Evolutionary conservation across 164 flowering plant genomes (phyloP).

Genomic region (Nelumbo lutea): DNA sequence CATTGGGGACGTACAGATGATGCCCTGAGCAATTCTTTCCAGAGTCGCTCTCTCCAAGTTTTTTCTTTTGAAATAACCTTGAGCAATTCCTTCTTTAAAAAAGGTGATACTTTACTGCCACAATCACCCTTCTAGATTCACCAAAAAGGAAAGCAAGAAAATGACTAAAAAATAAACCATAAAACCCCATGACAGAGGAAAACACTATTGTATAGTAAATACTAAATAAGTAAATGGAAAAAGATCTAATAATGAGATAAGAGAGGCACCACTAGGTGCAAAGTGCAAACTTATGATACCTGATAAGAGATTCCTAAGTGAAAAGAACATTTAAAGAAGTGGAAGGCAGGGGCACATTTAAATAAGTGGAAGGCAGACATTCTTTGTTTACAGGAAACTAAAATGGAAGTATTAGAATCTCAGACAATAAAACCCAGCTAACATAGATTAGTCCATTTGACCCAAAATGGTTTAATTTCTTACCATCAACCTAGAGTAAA

Average conservation of each 20-base stretch:
- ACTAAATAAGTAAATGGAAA: background rate
- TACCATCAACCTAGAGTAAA: too few relatives aligned
- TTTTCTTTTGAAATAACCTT: conserved; percentile 65
- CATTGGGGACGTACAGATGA: conserved; percentile 61
- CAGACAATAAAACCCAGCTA: too few relatives aligned
- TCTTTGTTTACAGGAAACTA: too few relatives aligned
- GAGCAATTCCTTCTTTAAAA: conserved; percentile 65
- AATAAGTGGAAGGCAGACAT: too few relatives aligned
- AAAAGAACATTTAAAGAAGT: too few relatives aligned
- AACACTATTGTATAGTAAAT: background rate
- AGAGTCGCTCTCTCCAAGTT: conserved; percentile 67
- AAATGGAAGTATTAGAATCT: too few relatives aligned
- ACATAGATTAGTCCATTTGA: too few relatives aligned
- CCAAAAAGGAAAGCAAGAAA: background rate
- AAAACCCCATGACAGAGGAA: background rate
- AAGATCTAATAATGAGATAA: background rate
- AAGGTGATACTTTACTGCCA: conserved; percentile 45
- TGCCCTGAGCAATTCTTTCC: conserved; percentile 86
- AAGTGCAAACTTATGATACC: too few relatives aligned
- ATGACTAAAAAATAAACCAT: background rate
- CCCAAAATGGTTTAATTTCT: too few relatives aligned
- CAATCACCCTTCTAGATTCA: conserved; percentile 35
- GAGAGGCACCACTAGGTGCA: background rate
- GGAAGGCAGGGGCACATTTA: too few relatives aligned
- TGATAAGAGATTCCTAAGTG: too few relatives aligned